Base-by-base conservation (phyloP, 139 green algal genomes). In the Picochlorum sp. region DNA sequence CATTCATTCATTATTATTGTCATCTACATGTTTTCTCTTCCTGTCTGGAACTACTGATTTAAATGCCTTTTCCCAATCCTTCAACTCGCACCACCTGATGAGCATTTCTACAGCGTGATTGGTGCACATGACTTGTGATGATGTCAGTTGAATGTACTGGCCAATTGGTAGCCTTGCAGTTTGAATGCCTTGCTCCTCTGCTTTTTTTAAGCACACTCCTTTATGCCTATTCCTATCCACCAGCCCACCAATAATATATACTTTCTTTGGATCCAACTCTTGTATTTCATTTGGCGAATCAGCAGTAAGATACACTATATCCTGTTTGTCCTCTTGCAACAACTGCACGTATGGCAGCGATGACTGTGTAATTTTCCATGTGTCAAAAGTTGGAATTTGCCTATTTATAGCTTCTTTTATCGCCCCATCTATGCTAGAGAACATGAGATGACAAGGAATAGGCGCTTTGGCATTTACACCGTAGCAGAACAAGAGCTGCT, bases 211-310 rank as follows among this genome's bases (percentile, higher is more conserved):
- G 52, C 82, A 88, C 10, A 89, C 45, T 25, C 58, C 55, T 64
- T 84, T 89, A 60, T 84, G 59, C 30, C 76, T 52, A 74, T 95
- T 95, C 47, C 83, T 73, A 69, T 95, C 87, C 14, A 95, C 82
- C 2, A 95, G 74, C 22, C 87, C 87, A 0, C 87, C 87, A 7
- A 95, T 81, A 62, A 95, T 76, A 70, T 94, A 95, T 1, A 79
- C 43, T 52, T 80, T 81, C 33, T 18, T 55, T 0, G 57, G 35
- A 51, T 91, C 81, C n/a, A 94, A 69, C 30, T 64, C 78, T 1
- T 65, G 25, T 3, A 94, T 58, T 65, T 87, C 80, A 41, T 80
- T 65, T 1, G 69, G 29, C 2, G 78, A 81, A 60, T 94, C 87
- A 20, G 87, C 84, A 0, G 86, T 89, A 6, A 94, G 73, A 55